Conservation (phyloP, 2,329 filamentous ascomycete genomes). For the Aspergillus sclerotialis region DNA sequence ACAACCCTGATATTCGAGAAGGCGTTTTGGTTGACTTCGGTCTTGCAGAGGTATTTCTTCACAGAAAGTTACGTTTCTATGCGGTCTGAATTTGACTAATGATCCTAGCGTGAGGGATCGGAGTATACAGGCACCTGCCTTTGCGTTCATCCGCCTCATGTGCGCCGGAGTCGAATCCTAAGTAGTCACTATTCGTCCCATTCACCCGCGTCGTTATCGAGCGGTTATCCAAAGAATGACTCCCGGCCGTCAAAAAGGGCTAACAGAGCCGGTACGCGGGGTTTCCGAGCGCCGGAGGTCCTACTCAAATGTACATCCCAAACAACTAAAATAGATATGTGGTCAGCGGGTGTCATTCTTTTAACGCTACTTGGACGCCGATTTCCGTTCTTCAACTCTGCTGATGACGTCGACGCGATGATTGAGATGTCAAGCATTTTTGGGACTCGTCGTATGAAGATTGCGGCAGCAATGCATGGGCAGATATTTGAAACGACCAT, state of each 20-base stretch:
- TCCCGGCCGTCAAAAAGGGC: slow-evolving; percentile 80
- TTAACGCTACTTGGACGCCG: slow-evolving; percentile 87
- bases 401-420: slow-evolving; percentile 96
- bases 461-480: slow-evolving; percentile 75
- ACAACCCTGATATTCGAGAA: slow-evolving; percentile 66
- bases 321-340: slow-evolving; percentile 89
- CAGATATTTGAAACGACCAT: slow-evolving; percentile 90
- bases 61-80: slow-evolving; percentile 7
- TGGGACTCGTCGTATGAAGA: slow-evolving; percentile 75
- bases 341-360: slow-evolving; percentile 94
- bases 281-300: slow-evolving; percentile 93
- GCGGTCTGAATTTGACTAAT: slow-evolving; percentile 3
- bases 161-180: slow-evolving; percentile 52
- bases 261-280: slow-evolving; percentile 88
- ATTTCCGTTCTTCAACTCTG: slow-evolving; percentile 97
- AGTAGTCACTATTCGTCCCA: slow-evolving; percentile 55
- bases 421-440: slow-evolving; percentile 97
- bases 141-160: slow-evolving; percentile 61
- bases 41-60: slow-evolving; percentile 75
- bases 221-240: slow-evolving; percentile 82
- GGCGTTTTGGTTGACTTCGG: slow-evolving; percentile 98
- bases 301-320: slow-evolving; percentile 96
- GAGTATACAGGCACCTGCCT: slow-evolving; percentile 52
- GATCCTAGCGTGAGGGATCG: slow-evolving; percentile 49
- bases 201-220: slow-evolving; percentile 40